Evolutionary conservation across 129 eudicot species (phyloP).

Genomic region (Chrysanthemum lavandulifolium): DNA sequence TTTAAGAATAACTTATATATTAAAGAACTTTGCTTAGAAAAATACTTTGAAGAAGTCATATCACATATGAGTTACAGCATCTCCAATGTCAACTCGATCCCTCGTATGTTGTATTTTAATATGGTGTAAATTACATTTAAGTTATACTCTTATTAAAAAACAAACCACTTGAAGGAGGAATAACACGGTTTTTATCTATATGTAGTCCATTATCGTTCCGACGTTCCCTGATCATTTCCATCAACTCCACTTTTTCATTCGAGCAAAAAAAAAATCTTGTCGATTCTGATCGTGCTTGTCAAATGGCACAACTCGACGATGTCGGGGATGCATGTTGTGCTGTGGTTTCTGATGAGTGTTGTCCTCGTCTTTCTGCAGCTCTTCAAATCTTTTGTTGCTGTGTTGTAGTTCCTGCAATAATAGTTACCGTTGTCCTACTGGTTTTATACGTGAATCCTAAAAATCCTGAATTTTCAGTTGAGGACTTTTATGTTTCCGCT

Average conservation of each 20-base stretch:
- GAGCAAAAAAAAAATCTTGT: too few species aligned
- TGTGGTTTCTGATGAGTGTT: constrained; percentile 16
- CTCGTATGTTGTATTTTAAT: too few species aligned
- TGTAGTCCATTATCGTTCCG: too few species aligned
- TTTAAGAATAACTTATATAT: not conserved
- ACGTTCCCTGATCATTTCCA: too few species aligned
- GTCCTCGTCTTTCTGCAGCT: constrained; percentile 15
- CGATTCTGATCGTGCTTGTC: not conserved
- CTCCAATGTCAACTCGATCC: constrained; percentile 8
- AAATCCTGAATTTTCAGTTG: constrained; percentile 24
- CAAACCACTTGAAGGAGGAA: too few species aligned
- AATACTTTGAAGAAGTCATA: not conserved
- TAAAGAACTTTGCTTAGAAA: not conserved
- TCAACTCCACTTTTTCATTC: too few species aligned
- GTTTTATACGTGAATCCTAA: constrained; percentile 18
- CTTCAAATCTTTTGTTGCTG: constrained; percentile 19
- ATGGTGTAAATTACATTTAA: not conserved
- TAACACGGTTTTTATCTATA: too few species aligned
- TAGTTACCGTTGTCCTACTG: constrained; percentile 18
- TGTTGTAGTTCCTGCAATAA: constrained; percentile 12
- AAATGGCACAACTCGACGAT: constrained; percentile 17
- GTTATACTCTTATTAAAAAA: too few species aligned
- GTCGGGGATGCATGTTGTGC: constrained; percentile 12
- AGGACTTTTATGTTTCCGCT: constrained; percentile 23
- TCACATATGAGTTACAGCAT: not conserved